Base-by-base conservation (phyloP, 2,329 filamentous ascomycete species). In the Phoma sp. region DNA sequence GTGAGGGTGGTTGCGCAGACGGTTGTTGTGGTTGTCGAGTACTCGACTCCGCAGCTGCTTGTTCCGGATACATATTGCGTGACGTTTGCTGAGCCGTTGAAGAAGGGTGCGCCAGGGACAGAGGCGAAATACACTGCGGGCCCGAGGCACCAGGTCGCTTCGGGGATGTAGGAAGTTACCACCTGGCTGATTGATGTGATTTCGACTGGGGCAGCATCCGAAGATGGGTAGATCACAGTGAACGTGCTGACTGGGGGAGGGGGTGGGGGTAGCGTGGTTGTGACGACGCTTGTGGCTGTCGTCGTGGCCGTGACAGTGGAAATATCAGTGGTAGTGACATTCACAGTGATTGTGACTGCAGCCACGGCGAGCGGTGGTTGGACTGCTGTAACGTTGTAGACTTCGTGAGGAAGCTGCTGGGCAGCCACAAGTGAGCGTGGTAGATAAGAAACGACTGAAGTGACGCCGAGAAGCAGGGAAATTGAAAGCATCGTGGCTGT, bases 1-100 rank as follows among this genome's bases (percentile, higher is more conserved):
- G 70, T 78, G 27, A 81, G 67, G 0, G 73, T 77, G 0, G 78
- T 81, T 1, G 76, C 74, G 67, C 78, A 81, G 19, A 80, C 69
- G 52, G 74, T 77, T 2, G 76, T 80, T 24, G 65, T 57, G 0
- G 76, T 76, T 2, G 74, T 66, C n/a, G 66, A 70, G 63, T 76
- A 80, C 27, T 74, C 65, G 0, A 76, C 79, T 8, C 72, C 71
- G 63, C 78, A 81, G 22, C 67, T 71, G 5, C 70, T 72, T 4
- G 64, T 67, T 2, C 65, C 67, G 9, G 57, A 55, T 1, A 60
- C 29, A 5, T 52, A 55, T 3, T 57, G 46, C 56, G 67, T 40
- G 63, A 72, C 53, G 61, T 71, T 38, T 15, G 73, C 54, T 51
- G 74, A 75, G 45, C 72, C 71, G 57, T 79, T 78, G 19, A 57